These are phyloP conservation scores for Myxozyma mucilagina DNA, from an alignment of 805 yeast species.

Conservation along the genomic window DNA sequence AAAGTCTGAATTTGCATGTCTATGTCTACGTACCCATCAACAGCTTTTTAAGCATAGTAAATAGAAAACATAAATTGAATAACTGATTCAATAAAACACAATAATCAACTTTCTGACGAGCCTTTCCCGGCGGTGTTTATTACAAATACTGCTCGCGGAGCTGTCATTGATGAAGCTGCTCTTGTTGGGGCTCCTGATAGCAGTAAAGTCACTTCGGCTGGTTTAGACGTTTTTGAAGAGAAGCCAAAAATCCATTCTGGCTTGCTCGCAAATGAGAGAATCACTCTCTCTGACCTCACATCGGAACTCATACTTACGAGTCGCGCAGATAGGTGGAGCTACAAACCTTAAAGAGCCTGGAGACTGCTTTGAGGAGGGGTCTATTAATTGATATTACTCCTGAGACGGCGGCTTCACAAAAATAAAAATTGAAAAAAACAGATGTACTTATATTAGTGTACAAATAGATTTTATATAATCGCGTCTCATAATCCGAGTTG, in stretches of 20 bases:
- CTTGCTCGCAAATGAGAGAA: constrained; percentile 50
- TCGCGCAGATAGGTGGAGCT: constrained; percentile 79
- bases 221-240: constrained; percentile 63
- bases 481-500: no score
- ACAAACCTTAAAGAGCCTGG: constrained; percentile 67
- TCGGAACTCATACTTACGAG: constrained; percentile 80
- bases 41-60: no score
- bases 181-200: constrained; percentile 51
- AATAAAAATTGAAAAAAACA: neutral
- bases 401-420: constrained; percentile 16
- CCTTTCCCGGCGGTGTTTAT: no score
- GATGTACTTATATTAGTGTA: no score
- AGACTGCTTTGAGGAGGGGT: constrained; percentile 60
- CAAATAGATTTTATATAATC: no score
- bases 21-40: no score
- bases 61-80: no score
- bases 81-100: no score
- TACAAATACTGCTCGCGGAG: constrained; percentile 87
- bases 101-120: no score
- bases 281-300: constrained; percentile 77
- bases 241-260: constrained; percentile 64
- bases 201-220: constrained; percentile 59
- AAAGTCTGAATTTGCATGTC: no score
- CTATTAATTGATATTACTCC: constrained; percentile 47
- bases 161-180: constrained; percentile 64